Conservation (phyloP, 108 stramenopile species). For the Mediolabrus comicus region DNA sequence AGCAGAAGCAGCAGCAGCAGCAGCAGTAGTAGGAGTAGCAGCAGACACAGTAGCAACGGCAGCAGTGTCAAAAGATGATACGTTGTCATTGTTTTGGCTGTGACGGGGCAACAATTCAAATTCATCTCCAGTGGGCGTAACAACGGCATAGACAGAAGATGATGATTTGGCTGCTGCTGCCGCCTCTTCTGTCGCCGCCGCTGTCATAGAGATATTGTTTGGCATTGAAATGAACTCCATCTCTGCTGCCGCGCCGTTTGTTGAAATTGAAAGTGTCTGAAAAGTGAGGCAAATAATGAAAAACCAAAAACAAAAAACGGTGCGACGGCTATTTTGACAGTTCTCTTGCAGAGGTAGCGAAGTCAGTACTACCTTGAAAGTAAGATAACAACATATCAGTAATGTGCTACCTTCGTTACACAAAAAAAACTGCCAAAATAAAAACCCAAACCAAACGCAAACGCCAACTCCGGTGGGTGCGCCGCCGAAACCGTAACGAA, state of each 20-base stretch:
- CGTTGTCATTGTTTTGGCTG: background rate
- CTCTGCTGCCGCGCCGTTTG: background rate
- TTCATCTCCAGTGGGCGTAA: slow-evolving; percentile 38
- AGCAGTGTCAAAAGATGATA: background rate
- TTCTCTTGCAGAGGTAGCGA: no score
- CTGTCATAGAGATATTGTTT: background rate
- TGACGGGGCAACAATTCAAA: background rate
- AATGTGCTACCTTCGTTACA: no score
- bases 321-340: no score
- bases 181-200: background rate
- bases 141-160: slow-evolving; percentile 7
- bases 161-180: slow-evolving; percentile 3
- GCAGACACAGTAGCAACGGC: background rate
- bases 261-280: no score
- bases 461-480: no score
- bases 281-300: no score
- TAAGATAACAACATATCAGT: no score
- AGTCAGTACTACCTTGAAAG: no score
- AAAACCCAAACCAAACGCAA: no score
- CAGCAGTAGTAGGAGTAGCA: background rate
- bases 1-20: background rate
- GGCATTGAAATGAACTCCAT: background rate
- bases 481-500: no score
- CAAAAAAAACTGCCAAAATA: no score
- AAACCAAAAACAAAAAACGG: no score